Conservation (phyloP, 2,329 filamentous ascomycete genomes). For the Xylariaceae sp. region DNA sequence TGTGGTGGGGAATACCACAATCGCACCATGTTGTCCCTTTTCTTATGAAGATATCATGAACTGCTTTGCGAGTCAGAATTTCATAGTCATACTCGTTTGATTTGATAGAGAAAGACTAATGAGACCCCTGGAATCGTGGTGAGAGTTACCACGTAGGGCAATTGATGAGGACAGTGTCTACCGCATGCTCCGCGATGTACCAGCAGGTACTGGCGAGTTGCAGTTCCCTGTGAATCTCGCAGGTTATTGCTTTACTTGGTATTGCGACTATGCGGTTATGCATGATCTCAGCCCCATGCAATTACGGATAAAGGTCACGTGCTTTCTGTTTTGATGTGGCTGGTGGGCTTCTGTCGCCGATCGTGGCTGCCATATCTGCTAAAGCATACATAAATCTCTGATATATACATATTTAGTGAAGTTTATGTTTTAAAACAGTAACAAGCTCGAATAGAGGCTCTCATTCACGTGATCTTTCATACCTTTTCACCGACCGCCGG, state of each 20-base stretch:
- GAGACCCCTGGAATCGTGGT: neutral
- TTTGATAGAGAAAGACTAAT: neutral
- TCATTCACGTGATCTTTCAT: too few species aligned
- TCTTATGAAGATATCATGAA: neutral
- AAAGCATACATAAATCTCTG: too few species aligned
- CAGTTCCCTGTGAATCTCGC: too few species aligned
- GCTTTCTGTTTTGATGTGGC: neutral
- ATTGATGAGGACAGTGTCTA: neutral
- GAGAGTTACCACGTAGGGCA: neutral
- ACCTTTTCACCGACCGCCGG: too few species aligned
- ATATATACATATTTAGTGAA: too few species aligned
- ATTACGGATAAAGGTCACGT: neutral
- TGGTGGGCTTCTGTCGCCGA: neutral
- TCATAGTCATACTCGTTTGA: slow-evolving; percentile 21
- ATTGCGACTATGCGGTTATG: neutral
- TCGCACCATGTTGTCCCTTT: slow-evolving; percentile 6
- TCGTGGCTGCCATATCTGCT: too few species aligned
- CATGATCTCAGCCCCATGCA: neutral
- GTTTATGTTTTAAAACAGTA: too few species aligned
- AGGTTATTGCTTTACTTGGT: too few species aligned
- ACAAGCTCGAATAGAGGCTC: too few species aligned
- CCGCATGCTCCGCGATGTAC: too few species aligned
- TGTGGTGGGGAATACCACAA: slow-evolving; percentile 5
- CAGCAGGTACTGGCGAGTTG: too few species aligned
- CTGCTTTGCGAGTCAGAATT: slow-evolving; percentile 24